Evolutionary conservation across 1,139 yeast genomes (phyloP).

Genomic region (Suhomyces anneliseae): DNA sequence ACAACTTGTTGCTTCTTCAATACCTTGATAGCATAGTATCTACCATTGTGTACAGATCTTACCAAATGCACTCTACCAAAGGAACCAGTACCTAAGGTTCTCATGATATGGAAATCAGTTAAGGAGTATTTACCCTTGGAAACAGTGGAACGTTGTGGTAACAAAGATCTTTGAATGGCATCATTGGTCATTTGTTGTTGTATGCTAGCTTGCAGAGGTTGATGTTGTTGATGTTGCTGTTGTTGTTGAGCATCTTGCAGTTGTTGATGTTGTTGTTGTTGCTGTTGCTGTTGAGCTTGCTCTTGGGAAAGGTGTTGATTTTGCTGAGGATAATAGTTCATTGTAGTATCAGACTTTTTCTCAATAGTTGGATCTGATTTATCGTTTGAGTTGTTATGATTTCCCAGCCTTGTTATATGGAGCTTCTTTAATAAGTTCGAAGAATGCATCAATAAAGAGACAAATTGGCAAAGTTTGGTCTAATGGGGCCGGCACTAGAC

Average conservation of each 20-base stretch:
- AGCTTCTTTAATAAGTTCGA: conserved; percentile 25
- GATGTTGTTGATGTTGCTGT: conserved; percentile 9
- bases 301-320: conserved; percentile 8
- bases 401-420: conserved; percentile 22
- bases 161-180: conserved; percentile 23
- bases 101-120: conserved; percentile 51
- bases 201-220: conserved; percentile 6
- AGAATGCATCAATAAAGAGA: conserved; percentile 19
- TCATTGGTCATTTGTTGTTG: conserved; percentile 16
- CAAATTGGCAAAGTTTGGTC: not conserved
- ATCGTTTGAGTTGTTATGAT: conserved; percentile 8
- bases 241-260: conserved; percentile 9
- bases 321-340: conserved; percentile 14
- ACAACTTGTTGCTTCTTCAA: conserved; percentile 59
- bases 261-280: conserved; percentile 9
- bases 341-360: conserved; percentile 2
- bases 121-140: conserved; percentile 59
- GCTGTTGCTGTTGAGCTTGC: conserved; percentile 10
- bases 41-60: conserved; percentile 57
- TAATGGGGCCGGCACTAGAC: not conserved
- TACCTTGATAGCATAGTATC: conserved; percentile 61
- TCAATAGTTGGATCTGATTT: conserved; percentile 1
- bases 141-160: conserved; percentile 27
- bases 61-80: conserved; percentile 65
- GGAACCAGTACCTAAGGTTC: conserved; percentile 62